Evolutionary conservation across 345 rosid genomes (phyloP), one percentile per base, ranked within the genome.

Genomic region (Eucalyptus sideroxylon): DNA sequence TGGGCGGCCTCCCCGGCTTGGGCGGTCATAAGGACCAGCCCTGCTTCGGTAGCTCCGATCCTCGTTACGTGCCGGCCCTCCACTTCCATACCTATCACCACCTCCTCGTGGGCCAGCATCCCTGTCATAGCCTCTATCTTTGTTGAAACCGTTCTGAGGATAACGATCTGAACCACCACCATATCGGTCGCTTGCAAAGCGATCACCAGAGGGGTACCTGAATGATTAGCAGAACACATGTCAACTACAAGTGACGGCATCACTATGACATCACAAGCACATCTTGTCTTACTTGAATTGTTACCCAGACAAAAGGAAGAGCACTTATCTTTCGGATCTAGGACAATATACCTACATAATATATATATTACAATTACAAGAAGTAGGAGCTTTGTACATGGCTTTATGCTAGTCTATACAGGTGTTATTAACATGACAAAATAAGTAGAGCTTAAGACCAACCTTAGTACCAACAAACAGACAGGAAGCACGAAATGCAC

Each of bases 121-220:
- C 89, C 99, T 94, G 34, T 95, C 98, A 86, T 94, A 96, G 45
- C 95, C 94, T 88, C 99, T 92, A 10, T 95, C 96, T 92, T 94
- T 97, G 81, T 96, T 96, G 89, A 94, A 97, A 47, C 95, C 94
- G 19, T 91, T 97, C 82, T 89, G 94, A 77, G 97, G 95, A 86
- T 94, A 96, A 53, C 98, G 99, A 86, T 96, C 99, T 34, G 97
- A 92, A 53, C 93, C 94, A 55, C 93, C 94, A 55, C 96, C 95
- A 91, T 95, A 96, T 87, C 98, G 93, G 88, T 96, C 96, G 1
- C 95, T 91, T 31, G 91, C 94, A 92, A 95, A 94, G 90, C 99
- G 95, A 91, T 98, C 99, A 87, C 93, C 87, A 34, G 98, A 93
- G 3, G 93, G 95, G 87, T 94, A 95, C 98, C 99, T 97, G 93